Evolutionary conservation across 768 basidiomycete genomes (phyloP).

Genomic region (Sistotremastrum suecicum): DNA sequence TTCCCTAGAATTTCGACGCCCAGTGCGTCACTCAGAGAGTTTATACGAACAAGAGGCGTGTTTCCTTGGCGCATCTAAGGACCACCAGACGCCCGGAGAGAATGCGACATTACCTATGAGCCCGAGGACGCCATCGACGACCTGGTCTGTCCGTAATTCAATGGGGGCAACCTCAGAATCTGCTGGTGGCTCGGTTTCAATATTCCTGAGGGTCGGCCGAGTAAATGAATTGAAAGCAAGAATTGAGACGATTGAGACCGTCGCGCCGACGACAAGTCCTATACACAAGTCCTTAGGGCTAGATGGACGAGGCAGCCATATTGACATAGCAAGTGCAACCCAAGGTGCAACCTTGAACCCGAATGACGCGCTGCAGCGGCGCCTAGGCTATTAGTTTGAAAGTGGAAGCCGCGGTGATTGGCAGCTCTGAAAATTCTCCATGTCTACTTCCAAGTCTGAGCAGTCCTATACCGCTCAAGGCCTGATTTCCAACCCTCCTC

Average conservation of each 20-base stretch:
- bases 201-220: too few species aligned
- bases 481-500: constrained; percentile 39
- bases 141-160: constrained; percentile 60
- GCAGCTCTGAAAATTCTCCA: background rate
- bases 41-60: constrained; percentile 85
- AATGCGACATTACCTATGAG: constrained; percentile 52
- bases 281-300: too few species aligned
- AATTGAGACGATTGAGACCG: background rate
- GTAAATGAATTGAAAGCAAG: too few species aligned
- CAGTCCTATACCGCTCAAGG: constrained; percentile 61
- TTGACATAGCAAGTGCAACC: too few species aligned
- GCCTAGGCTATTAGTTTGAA: too few species aligned
- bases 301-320: too few species aligned
- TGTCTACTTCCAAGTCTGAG: constrained; percentile 58
- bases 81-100: background rate
- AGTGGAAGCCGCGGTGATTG: too few species aligned
- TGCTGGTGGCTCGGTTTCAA: too few species aligned
- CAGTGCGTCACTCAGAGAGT: constrained; percentile 78
- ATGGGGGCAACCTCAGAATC: constrained; percentile 26
- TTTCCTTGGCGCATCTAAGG: constrained; percentile 45
- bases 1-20: constrained; percentile 94
- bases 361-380: too few species aligned
- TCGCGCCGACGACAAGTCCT: background rate
- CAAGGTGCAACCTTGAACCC: too few species aligned
- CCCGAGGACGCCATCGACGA: constrained; percentile 68